Evolutionary conservation across 192 early-diverging fungal genomes (phyloP).

Genomic region (Backusella westeae): DNA sequence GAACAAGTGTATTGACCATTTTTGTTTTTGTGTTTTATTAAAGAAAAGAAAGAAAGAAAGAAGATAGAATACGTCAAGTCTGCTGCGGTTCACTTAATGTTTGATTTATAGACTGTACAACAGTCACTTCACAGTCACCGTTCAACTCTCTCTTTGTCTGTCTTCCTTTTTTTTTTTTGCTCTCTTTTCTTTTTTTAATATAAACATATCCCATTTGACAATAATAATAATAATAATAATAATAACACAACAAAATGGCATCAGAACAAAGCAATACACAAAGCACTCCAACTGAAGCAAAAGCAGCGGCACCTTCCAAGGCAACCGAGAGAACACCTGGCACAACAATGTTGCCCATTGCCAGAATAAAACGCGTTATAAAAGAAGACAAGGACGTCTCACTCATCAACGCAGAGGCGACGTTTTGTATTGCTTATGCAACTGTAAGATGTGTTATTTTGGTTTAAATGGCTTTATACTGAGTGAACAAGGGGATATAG

Average conservation of each 20-base stretch:
- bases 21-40: not conserved
- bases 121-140: not conserved
- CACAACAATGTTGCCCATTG: conserved; percentile 54
- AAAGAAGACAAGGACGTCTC: conserved; percentile 75
- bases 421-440: conserved; percentile 63
- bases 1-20: not conserved
- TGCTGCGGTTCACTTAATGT: not conserved
- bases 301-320: not conserved
- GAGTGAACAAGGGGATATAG: conserved; percentile 18
- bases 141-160: not conserved
- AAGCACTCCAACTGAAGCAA: not conserved
- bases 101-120: not conserved
- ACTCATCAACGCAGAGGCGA: conserved; percentile 64
- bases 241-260: not conserved
- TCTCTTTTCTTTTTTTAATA: not conserved
- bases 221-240: not conserved
- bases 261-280: not conserved
- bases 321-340: conserved; percentile 38
- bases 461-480: not conserved
- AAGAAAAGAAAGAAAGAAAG: not conserved
- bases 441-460: conserved; percentile 46
- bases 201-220: not conserved
- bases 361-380: conserved; percentile 69
- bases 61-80: not conserved
- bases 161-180: not conserved